Evolutionary conservation across 179 eudicot genomes (phyloP).

Genomic region (Silene coronaria): DNA sequence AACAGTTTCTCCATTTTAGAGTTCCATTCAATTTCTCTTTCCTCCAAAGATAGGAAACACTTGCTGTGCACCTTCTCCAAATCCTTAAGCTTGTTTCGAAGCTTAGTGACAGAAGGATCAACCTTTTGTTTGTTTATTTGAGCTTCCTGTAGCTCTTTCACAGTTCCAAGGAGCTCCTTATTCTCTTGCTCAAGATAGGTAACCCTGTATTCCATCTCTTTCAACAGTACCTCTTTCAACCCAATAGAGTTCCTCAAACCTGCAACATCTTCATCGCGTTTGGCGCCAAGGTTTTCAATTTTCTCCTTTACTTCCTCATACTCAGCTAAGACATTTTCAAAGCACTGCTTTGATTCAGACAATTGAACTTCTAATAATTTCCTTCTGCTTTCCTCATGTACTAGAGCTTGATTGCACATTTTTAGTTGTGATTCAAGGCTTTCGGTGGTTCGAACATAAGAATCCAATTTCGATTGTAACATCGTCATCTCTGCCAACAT

Average conservation of each 20-base stretch:
- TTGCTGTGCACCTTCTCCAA: constrained; percentile 61
- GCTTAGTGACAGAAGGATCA: constrained; percentile 51
- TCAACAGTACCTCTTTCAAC: constrained; percentile 49
- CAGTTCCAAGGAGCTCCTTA: constrained; percentile 48
- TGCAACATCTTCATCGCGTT: constrained; percentile 75
- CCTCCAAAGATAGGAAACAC: constrained; percentile 51
- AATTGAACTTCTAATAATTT: constrained; percentile 62
- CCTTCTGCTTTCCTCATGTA: constrained; percentile 83
- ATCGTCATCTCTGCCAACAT: constrained; percentile 56
- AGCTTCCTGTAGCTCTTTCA: constrained; percentile 81
- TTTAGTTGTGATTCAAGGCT: constrained; percentile 55
- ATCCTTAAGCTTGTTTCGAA: constrained; percentile 61
- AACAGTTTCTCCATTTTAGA: constrained; percentile 41
- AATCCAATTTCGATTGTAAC: constrained; percentile 59
- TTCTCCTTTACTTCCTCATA: constrained; percentile 54
- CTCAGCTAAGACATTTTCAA: constrained; percentile 56
- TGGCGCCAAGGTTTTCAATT: constrained; percentile 48
- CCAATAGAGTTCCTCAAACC: constrained; percentile 56
- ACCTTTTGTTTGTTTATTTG: constrained; percentile 58
- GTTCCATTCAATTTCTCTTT: constrained; percentile 76
- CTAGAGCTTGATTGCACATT: constrained; percentile 81
- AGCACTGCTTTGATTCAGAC: constrained; percentile 55
- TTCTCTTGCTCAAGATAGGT: constrained; percentile 69
- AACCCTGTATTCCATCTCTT: constrained; percentile 68
- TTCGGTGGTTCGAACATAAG: constrained; percentile 61